These are phyloP conservation scores for Emergomyces africanus DNA, from an alignment of 2,329 filamentous ascomycete species.

Conservation along the genomic window DNA sequence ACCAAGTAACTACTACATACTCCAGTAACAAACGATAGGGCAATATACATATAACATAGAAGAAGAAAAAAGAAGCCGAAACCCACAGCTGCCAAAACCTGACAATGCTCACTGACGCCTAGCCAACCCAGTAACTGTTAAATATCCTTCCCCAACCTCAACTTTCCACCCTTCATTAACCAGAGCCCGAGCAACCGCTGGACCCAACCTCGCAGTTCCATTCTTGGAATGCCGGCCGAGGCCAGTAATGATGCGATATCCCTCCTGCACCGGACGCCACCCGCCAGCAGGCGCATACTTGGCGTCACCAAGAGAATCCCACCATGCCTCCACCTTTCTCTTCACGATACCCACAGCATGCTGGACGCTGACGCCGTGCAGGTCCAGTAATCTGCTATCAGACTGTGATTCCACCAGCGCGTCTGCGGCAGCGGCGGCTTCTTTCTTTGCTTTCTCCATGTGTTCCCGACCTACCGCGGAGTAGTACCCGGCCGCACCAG, in stretches of 20 bases:
- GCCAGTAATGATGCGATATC: slow-evolving; percentile 70
- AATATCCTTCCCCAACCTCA: slow-evolving; percentile 55
- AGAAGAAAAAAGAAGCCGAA: not conserved
- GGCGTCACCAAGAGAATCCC: slow-evolving; percentile 56
- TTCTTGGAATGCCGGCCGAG: slow-evolving; percentile 64
- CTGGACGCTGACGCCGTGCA: slow-evolving; percentile 71
- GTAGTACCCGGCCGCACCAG: slow-evolving; percentile 65
- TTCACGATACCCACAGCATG: slow-evolving; percentile 70
- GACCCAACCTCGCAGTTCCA: slow-evolving; percentile 62
- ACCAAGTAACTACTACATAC: too few species aligned
- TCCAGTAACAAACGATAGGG: too few species aligned
- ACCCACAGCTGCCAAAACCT: not conserved
- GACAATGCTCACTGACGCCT: slow-evolving; percentile 14
- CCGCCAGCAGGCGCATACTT: slow-evolving; percentile 37
- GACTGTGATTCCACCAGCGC: slow-evolving; percentile 57
- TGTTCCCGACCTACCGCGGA: slow-evolving; percentile 56
- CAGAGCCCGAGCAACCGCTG: slow-evolving; percentile 65
- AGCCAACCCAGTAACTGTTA: slow-evolving; percentile 52
- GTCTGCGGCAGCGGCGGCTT: slow-evolving; percentile 57
- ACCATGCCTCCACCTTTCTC: slow-evolving; percentile 59
- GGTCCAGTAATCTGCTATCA: slow-evolving; percentile 48
- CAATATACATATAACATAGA: not conserved
- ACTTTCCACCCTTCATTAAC: slow-evolving; percentile 73
- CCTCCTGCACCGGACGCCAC: slow-evolving; percentile 35
- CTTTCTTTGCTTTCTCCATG: slow-evolving; percentile 42